phyloP scores from a whole-genome alignment of 352 stramenopile species.

The Globisporangium orthogonon region DNA sequence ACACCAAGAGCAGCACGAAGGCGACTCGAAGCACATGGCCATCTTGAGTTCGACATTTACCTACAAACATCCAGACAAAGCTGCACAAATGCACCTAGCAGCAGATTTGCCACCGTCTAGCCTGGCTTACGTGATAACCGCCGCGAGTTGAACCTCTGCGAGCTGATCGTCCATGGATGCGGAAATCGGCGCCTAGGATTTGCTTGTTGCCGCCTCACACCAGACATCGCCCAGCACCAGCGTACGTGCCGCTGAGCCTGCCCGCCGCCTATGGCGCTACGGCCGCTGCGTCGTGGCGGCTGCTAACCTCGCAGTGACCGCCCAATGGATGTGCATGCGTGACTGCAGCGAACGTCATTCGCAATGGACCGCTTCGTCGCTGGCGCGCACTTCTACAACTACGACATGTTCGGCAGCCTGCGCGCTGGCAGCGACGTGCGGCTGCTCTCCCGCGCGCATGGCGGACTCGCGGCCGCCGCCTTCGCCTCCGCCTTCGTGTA shows the following conservation, averaged over 20 bases:
- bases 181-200: not conserved
- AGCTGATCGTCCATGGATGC: not conserved
- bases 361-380: constrained; percentile 15
- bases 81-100: not conserved
- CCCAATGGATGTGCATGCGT: not conserved
- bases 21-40: constrained; percentile 16
- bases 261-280: too few species aligned
- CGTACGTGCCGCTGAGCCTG: not conserved
- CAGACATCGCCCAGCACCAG: not conserved
- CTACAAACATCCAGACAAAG: not conserved
- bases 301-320: not conserved
- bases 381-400: constrained; percentile 20
- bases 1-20: constrained; percentile 18
- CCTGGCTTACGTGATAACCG: not conserved
- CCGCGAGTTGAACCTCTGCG: not conserved
- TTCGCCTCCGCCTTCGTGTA: constrained; percentile 18
- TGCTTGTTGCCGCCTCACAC: not conserved
- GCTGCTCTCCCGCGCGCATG: constrained; percentile 12
- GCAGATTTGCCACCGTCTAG: not conserved
- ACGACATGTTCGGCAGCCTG: constrained; percentile 17
- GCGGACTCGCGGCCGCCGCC: constrained; percentile 13
- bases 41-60: not conserved
- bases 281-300: not conserved
- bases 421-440: constrained; percentile 10
- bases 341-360: not conserved